Conservation (phyloP, 1,284 basidiomycete species). For the Veloboletus limbatus region DNA sequence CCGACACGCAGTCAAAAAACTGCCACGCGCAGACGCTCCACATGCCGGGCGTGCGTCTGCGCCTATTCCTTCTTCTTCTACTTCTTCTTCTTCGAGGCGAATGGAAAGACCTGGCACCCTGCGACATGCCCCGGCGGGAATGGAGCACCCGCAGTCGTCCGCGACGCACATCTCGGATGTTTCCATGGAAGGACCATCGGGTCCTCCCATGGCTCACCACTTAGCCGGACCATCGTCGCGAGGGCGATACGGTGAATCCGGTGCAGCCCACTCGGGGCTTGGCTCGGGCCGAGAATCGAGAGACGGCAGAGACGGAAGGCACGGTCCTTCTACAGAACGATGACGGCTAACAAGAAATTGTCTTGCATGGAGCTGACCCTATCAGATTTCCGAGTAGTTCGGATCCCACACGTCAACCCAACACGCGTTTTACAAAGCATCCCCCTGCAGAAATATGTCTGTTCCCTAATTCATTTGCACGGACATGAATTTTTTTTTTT, state of each 20-base stretch:
- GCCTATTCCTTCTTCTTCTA: slow-evolving; percentile 30
- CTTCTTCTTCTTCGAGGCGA: slow-evolving; percentile 21
- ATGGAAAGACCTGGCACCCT: slow-evolving; percentile 34
- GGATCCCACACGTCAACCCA: slow-evolving; percentile 14
- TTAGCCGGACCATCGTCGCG: slow-evolving; percentile 29
- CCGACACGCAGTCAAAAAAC: slow-evolving; percentile 49
- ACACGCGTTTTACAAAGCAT: slow-evolving; percentile 9
- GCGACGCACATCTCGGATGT: slow-evolving; percentile 23
- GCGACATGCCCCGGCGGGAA: slow-evolving; percentile 23
- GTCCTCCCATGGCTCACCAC: slow-evolving; percentile 28
- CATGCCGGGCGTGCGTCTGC: slow-evolving; percentile 52
- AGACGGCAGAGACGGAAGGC: slow-evolving; percentile 27
- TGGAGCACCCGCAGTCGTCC: slow-evolving; percentile 25
- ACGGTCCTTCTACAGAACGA: slow-evolving; percentile 31
- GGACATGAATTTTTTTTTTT: slow-evolving; percentile 23
- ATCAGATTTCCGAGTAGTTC: slow-evolving; percentile 10
- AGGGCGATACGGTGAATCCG: slow-evolving; percentile 29
- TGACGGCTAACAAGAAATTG: slow-evolving; percentile 13
- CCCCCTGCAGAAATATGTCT: slow-evolving; percentile 4
- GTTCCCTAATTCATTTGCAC: slow-evolving; percentile 15
- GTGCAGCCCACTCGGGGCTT: slow-evolving; percentile 11
- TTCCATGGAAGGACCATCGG: slow-evolving; percentile 31
- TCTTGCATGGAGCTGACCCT: slow-evolving; percentile 4
- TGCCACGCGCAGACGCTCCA: slow-evolving; percentile 49
- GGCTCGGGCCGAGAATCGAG: slow-evolving; percentile 28